A percentile compares a stretch with the other conserved stretches of the same genome.
Evolutionary conservation across 768 basidiomycete species (phyloP).

Genomic region (Scleroderma citrinum): DNA sequence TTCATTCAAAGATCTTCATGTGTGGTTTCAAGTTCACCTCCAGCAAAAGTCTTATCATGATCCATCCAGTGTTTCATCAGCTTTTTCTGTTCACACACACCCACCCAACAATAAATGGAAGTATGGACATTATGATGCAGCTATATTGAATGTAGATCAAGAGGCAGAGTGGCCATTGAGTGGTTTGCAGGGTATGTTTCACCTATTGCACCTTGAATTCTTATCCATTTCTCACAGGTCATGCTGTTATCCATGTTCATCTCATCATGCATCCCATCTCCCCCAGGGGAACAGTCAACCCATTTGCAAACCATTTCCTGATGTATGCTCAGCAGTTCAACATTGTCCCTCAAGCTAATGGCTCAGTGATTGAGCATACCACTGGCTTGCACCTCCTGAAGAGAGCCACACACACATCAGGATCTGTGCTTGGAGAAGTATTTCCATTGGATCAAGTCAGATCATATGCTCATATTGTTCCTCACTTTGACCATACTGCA

Average conservation of each 20-base stretch:
- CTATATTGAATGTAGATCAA: conserved; percentile 12
- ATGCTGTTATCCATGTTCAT: conserved; percentile 12
- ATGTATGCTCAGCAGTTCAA: conserved; percentile 23
- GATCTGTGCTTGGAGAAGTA: neutral
- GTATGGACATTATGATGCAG: conserved; percentile 16
- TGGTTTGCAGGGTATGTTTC: conserved; percentile 8
- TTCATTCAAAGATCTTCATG: conserved; percentile 21
- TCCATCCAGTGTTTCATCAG: neutral
- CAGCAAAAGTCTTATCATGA: conserved; percentile 19
- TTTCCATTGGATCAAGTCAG: conserved; percentile 7
- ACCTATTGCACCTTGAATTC: neutral
- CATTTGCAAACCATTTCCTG: conserved; percentile 9
- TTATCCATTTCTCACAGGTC: neutral
- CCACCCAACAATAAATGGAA: conserved; percentile 17
- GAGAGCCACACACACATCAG: neutral
- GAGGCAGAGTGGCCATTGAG: conserved; percentile 12
- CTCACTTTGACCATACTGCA: conserved; percentile 1
- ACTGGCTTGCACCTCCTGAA: conserved; percentile 6
- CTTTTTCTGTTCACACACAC: conserved; percentile 13
- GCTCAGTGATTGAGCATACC: neutral
- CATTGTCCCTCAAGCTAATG: conserved; percentile 16
- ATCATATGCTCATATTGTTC: conserved; percentile 7
- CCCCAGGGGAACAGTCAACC: neutral
- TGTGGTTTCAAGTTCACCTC: conserved; percentile 23
- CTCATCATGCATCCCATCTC: conserved; percentile 11